These are phyloP conservation scores for Marvania coccoides DNA, from an alignment of 139 green algal species.

Conservation along the genomic window DNA sequence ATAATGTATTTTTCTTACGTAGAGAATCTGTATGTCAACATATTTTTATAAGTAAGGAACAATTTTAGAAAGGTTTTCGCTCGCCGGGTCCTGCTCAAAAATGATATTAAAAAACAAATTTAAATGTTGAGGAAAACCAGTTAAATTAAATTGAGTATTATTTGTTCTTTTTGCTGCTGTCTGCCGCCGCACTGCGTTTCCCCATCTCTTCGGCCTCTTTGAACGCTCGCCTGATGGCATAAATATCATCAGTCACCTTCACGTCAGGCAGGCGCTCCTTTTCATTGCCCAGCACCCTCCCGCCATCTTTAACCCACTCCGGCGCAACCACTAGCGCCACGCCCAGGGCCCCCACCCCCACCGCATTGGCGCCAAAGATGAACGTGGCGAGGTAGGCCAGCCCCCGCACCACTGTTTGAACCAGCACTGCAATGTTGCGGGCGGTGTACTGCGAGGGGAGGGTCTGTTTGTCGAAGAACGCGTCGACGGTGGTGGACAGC, in stretches of 20 bases:
- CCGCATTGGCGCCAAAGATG: slow-evolving; percentile 45
- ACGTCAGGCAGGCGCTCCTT: slow-evolving; percentile 9
- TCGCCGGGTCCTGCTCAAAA: too few species aligned
- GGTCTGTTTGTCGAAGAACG: slow-evolving; percentile 28
- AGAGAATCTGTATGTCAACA: neutral
- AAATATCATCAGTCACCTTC: slow-evolving; percentile 16
- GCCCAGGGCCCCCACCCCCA: slow-evolving; percentile 19
- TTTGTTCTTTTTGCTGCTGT: neutral
- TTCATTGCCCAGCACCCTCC: neutral
- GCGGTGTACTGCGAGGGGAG: slow-evolving; percentile 39
- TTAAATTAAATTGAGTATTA: neutral
- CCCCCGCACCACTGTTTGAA: slow-evolving; percentile 33
- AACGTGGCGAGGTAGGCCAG: slow-evolving; percentile 51
- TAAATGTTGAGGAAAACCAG: neutral
- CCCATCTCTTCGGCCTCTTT: slow-evolving; percentile 21
- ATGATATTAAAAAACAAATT: too few species aligned
- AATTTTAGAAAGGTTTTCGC: too few species aligned
- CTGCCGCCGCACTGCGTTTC: neutral
- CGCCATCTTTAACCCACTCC: neutral
- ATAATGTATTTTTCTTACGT: neutral
- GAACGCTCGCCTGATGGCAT: slow-evolving; percentile 19
- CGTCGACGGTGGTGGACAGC: slow-evolving; percentile 9
- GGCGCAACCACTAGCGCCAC: neutral
- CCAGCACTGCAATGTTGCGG: slow-evolving; percentile 37
- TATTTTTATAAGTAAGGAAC: neutral